A percentile compares a stretch with the other conserved stretches of the same genome.
phyloP scores from a whole-genome alignment of 352 stramenopile genomes.

The Poterioochromonas sp. region DNA sequence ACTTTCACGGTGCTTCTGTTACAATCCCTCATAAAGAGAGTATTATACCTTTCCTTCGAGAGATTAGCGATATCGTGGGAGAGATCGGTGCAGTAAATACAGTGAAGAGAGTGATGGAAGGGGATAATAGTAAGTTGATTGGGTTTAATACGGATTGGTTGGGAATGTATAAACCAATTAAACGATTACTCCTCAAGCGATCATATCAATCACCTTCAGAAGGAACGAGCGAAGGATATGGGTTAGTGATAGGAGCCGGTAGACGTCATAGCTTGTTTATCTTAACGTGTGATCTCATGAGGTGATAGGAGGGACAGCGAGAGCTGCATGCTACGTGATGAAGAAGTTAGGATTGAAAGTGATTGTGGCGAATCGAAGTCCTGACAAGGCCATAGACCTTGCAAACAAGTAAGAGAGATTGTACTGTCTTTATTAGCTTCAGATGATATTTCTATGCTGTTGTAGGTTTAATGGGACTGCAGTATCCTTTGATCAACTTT shows the following conservation, averaged over 20 bases:
- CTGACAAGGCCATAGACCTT: slow-evolving; percentile 79
- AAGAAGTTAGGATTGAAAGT: slow-evolving; percentile 65
- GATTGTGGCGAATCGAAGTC: slow-evolving; percentile 90
- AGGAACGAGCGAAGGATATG: too few relatives aligned
- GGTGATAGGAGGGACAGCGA: slow-evolving; percentile 77
- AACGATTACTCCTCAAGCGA: background rate
- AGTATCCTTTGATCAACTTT: background rate
- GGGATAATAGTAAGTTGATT: slow-evolving; percentile 43
- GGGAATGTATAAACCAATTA: slow-evolving; percentile 83
- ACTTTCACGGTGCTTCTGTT: slow-evolving; percentile 87
- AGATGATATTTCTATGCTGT: background rate
- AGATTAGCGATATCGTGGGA: slow-evolving; percentile 76
- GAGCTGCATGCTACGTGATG: slow-evolving; percentile 86
- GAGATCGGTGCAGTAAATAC: slow-evolving; percentile 98
- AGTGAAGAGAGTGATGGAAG: slow-evolving; percentile 55
- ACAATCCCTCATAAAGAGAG: slow-evolving; percentile 95
- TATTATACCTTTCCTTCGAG: slow-evolving; percentile 82
- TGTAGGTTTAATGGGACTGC: background rate
- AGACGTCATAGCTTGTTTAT: too few relatives aligned
- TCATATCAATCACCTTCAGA: too few relatives aligned
- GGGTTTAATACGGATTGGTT: slow-evolving; percentile 98
- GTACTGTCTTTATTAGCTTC: background rate
- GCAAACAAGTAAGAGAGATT: slow-evolving; percentile 20
- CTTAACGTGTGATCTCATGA: too few relatives aligned
- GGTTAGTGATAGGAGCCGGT: slow-evolving; percentile 74